A percentile compares a stretch with the other conserved stretches of the same genome.
These are phyloP conservation scores for Saccharomyces hybrid DNA, from an alignment of 1,139 yeast species.

Conservation along the genomic window DNA sequence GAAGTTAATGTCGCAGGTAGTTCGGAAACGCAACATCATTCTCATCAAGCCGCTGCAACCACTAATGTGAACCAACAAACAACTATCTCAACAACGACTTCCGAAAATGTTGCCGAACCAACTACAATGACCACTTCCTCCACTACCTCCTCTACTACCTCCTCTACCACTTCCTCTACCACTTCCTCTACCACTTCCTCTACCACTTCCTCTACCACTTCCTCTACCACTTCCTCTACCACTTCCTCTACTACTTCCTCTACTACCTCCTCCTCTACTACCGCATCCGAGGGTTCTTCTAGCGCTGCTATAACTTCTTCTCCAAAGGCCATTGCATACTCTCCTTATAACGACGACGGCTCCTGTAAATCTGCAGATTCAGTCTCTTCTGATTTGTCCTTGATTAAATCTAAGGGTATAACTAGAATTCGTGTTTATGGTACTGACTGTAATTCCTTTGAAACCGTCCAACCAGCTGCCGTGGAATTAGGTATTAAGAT, in stretches of 20 bases:
- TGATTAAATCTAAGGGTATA: slow-evolving; percentile 56
- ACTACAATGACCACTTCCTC: slow-evolving; percentile 6
- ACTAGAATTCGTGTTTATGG: slow-evolving; percentile 68
- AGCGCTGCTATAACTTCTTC: slow-evolving; percentile 25
- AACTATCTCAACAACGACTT: slow-evolving; percentile 8
- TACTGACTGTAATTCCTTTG: slow-evolving; percentile 68
- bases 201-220: slow-evolving; percentile 10
- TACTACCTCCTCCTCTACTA: slow-evolving; percentile 12
- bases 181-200: slow-evolving; percentile 9
- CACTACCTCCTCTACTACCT: slow-evolving; percentile 7
- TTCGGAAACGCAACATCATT: background rate
- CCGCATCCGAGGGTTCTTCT: slow-evolving; percentile 8
- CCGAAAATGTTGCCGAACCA: slow-evolving; percentile 10
- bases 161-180: slow-evolving; percentile 9
- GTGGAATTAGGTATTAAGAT: slow-evolving; percentile 56
- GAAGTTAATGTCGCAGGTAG: background rate
- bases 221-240: slow-evolving; percentile 9
- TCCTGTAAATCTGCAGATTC: slow-evolving; percentile 53
- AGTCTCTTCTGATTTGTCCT: slow-evolving; percentile 52
- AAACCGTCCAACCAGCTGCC: slow-evolving; percentile 58
- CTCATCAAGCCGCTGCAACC: slow-evolving; percentile 7
- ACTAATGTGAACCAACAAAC: background rate
- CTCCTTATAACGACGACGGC: slow-evolving; percentile 67
- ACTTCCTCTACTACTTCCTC: slow-evolving; percentile 17
- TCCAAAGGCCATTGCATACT: slow-evolving; percentile 62